phyloP scores from a whole-genome alignment of 495 filamentous ascomycete species.

The Extremus antarcticus region DNA sequence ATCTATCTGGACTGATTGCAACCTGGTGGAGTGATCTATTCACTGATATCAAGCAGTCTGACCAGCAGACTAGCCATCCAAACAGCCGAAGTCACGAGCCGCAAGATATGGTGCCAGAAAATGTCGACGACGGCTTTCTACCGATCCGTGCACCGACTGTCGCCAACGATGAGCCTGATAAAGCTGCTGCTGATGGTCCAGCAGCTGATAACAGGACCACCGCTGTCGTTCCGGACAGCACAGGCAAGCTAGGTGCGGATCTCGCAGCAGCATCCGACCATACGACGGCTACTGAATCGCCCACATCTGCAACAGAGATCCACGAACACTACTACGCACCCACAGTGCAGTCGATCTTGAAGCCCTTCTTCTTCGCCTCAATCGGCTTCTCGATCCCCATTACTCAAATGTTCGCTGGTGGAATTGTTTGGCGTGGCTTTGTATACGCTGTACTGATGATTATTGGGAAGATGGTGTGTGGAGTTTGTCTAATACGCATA shows the following conservation, averaged over 20 bases:
- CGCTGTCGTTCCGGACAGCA: too few relatives aligned
- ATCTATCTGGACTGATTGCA: slow-evolving; percentile 50
- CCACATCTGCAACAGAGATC: slow-evolving; percentile 28
- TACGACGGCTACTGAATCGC: neutral
- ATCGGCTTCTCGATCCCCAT: slow-evolving; percentile 75
- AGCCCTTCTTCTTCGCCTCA: slow-evolving; percentile 71
- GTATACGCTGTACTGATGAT: slow-evolving; percentile 63
- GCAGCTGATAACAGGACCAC: neutral
- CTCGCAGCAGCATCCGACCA: neutral
- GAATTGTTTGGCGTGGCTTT: slow-evolving; percentile 59
- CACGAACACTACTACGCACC: slow-evolving; percentile 48
- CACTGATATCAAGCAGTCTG: neutral
- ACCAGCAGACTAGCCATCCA: too few relatives aligned
- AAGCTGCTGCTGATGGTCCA: neutral
- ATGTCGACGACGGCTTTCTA: too few relatives aligned
- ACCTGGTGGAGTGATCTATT: slow-evolving; percentile 41
- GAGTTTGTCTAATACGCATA: slow-evolving; percentile 52
- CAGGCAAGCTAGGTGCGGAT: neutral
- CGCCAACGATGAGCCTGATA: too few relatives aligned
- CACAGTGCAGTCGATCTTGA: slow-evolving; percentile 44
- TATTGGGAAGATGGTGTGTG: slow-evolving; percentile 51
- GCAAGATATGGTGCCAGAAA: too few relatives aligned
- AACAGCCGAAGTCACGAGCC: too few relatives aligned
- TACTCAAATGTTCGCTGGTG: slow-evolving; percentile 51
- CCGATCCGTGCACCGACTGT: too few relatives aligned